A percentile compares a stretch with the other conserved stretches of the same genome.
Evolutionary conservation across 1,284 basidiomycete genomes (phyloP).

Genomic region (Cystobasidium slooffiae): DNA sequence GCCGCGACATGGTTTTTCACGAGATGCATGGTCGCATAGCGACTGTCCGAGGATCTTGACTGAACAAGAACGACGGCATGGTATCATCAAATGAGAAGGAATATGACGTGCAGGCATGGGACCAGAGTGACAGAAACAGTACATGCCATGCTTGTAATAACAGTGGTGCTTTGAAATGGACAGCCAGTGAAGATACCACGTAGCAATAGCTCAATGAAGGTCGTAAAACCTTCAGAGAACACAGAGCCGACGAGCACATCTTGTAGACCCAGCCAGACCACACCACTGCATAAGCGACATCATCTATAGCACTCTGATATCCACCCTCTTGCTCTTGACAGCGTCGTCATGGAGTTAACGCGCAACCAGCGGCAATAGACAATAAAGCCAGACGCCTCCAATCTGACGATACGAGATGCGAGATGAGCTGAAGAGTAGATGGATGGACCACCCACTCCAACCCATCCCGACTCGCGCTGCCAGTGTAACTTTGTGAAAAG

Average conservation of each 20-base stretch:
- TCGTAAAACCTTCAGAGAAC: not conserved
- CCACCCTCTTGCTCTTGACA: constrained; percentile 25
- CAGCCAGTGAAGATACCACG: constrained; percentile 11
- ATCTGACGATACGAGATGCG: constrained; percentile 39
- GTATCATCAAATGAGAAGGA: constrained; percentile 37
- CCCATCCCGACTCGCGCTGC: constrained; percentile 27
- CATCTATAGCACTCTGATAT: not conserved
- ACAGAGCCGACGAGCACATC: not conserved
- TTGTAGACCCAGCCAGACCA: constrained; percentile 2
- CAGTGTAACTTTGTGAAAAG: not conserved
- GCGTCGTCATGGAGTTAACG: constrained; percentile 44
- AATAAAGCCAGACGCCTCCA: constrained; percentile 32
- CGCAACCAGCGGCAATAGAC: constrained; percentile 37
- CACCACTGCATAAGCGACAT: not conserved
- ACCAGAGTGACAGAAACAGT: not conserved
- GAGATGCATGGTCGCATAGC: constrained; percentile 39
- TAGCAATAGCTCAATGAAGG: constrained; percentile 14
- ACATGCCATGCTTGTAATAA: not conserved
- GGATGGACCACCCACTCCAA: not conserved
- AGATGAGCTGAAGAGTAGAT: not conserved
- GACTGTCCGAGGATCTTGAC: constrained; percentile 6
- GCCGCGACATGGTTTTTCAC: constrained; percentile 44
- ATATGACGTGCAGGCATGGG: constrained; percentile 23
- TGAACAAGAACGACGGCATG: constrained; percentile 9
- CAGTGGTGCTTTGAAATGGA: constrained; percentile 2